Percentiles rank a stretch among this genome's conserved stretches.
phyloP scores from a whole-genome alignment of 352 stramenopile genomes.

The Phytophthora pseudosyringae region DNA sequence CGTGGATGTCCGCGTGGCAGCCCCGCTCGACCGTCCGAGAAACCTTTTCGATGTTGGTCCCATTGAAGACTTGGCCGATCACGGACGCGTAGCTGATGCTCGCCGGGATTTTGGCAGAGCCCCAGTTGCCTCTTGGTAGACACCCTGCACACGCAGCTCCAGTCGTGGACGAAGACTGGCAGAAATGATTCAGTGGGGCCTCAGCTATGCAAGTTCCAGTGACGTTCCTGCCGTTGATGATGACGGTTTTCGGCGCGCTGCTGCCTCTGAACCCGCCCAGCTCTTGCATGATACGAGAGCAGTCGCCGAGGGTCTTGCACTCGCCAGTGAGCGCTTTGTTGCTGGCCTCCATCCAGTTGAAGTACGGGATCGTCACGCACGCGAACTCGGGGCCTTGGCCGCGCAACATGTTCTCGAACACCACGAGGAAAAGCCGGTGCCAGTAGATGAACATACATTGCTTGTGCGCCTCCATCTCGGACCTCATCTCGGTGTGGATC shows the following conservation, averaged over 20 bases:
- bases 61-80: slow-evolving; percentile 48
- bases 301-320: slow-evolving; percentile 53
- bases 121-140: slow-evolving; percentile 55
- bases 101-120: slow-evolving; percentile 28
- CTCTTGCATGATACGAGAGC: slow-evolving; percentile 47
- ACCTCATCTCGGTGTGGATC: slow-evolving; percentile 61
- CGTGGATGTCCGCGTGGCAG: slow-evolving; percentile 61
- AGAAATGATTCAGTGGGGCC: slow-evolving; percentile 62
- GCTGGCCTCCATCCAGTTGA: slow-evolving; percentile 67
- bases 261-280: slow-evolving; percentile 39
- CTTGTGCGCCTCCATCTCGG: slow-evolving; percentile 49
- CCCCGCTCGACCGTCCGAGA: slow-evolving; percentile 47
- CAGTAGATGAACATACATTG: slow-evolving; percentile 86
- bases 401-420: slow-evolving; percentile 86
- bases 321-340: slow-evolving; percentile 39
- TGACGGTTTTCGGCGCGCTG: slow-evolving; percentile 8
- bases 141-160: slow-evolving; percentile 40
- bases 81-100: slow-evolving; percentile 51
- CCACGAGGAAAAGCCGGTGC: slow-evolving; percentile 67
- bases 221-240: slow-evolving; percentile 47
- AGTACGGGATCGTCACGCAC: slow-evolving; percentile 81
- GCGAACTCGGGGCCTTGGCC: slow-evolving; percentile 46
- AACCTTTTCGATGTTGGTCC: slow-evolving; percentile 53
- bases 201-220: slow-evolving; percentile 45
- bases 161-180: slow-evolving; percentile 31